Percentiles rank a stretch among this genome's conserved stretches.
Evolutionary conservation across 768 basidiomycete genomes (phyloP).

Genomic region (Xanthoconium purpureum): DNA sequence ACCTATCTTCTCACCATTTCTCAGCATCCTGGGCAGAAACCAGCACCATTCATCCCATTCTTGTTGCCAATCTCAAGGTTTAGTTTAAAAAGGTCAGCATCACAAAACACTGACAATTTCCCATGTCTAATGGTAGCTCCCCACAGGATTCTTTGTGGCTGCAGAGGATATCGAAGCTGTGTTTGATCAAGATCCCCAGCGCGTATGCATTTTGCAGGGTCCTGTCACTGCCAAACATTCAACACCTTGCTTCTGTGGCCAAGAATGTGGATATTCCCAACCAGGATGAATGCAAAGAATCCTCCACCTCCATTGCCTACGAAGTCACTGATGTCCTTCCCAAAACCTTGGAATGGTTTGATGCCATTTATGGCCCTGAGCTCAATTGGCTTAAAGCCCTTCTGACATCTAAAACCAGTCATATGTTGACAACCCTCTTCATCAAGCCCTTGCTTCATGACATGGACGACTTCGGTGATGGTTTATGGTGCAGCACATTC

Average conservation of each 20-base stretch:
- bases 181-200: slow-evolving; percentile 97
- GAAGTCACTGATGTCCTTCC: slow-evolving; percentile 56
- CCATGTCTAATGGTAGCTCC: slow-evolving; percentile 10
- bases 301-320: slow-evolving; percentile 45
- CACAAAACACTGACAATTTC: neutral
- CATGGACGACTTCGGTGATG: slow-evolving; percentile 54
- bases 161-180: slow-evolving; percentile 98
- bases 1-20: slow-evolving; percentile 95
- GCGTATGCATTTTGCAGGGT: slow-evolving; percentile 96
- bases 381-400: slow-evolving; percentile 87
- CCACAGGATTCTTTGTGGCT: slow-evolving; percentile 89
- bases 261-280: slow-evolving; percentile 35
- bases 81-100: slow-evolving; percentile 96
- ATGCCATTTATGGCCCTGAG: slow-evolving; percentile 75
- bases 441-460: slow-evolving; percentile 83
- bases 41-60: slow-evolving; percentile 94
- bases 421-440: slow-evolving; percentile 87
- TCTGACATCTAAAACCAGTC: slow-evolving; percentile 66
- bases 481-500: slow-evolving; percentile 81
- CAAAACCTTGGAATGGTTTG: slow-evolving; percentile 70
- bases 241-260: slow-evolving; percentile 64
- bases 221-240: slow-evolving; percentile 92
- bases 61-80: slow-evolving; percentile 90
- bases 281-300: slow-evolving; percentile 42
- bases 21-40: slow-evolving; percentile 96